Conservation (phyloP, 1,139 yeast species). For the Magnusiomyces tetraspermus region DNA sequence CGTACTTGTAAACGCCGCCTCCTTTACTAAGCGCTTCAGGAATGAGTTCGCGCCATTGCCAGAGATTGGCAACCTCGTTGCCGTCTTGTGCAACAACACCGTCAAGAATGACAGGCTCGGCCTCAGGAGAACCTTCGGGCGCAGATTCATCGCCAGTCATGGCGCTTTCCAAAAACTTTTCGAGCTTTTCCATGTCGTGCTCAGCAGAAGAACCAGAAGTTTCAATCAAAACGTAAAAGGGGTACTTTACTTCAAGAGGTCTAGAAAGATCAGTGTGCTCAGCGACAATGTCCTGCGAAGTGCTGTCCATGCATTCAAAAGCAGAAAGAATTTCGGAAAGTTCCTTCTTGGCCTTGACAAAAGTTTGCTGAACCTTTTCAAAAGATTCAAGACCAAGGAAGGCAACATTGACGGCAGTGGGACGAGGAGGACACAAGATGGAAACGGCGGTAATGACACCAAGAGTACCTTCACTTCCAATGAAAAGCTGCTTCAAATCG, state of each 20-base stretch:
- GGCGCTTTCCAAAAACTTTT: slow-evolving; percentile 66
- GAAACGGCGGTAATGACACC: slow-evolving; percentile 89
- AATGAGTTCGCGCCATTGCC: slow-evolving; percentile 93
- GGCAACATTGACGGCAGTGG: slow-evolving; percentile 79
- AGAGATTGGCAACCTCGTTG: slow-evolving; percentile 67
- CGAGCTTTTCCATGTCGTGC: slow-evolving; percentile 43
- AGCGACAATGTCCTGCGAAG: slow-evolving; percentile 59
- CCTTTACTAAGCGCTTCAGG: slow-evolving; percentile 79
- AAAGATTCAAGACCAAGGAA: slow-evolving; percentile 74
- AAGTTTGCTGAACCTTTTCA: slow-evolving; percentile 74
- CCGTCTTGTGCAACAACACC: slow-evolving; percentile 94
- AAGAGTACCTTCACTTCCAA: slow-evolving; percentile 88
- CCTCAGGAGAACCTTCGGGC: slow-evolving; percentile 25
- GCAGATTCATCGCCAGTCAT: slow-evolving; percentile 35
- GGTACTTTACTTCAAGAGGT: slow-evolving; percentile 71
- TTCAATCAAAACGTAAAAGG: slow-evolving; percentile 85
- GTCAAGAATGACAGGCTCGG: slow-evolving; percentile 69
- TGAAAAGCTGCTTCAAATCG: slow-evolving; percentile 82
- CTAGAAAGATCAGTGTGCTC: slow-evolving; percentile 42
- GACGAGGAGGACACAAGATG: slow-evolving; percentile 85
- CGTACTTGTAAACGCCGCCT: slow-evolving; percentile 96
- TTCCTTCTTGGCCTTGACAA: slow-evolving; percentile 69
- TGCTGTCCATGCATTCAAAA: slow-evolving; percentile 86
- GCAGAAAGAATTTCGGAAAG: slow-evolving; percentile 84
- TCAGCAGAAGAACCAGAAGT: slow-evolving; percentile 89